A percentile compares a stretch with the other conserved stretches of the same genome.
Evolutionary conservation across 176 grass and related monocot genomes (phyloP).

Genomic region (Rhynchospora pubera): DNA sequence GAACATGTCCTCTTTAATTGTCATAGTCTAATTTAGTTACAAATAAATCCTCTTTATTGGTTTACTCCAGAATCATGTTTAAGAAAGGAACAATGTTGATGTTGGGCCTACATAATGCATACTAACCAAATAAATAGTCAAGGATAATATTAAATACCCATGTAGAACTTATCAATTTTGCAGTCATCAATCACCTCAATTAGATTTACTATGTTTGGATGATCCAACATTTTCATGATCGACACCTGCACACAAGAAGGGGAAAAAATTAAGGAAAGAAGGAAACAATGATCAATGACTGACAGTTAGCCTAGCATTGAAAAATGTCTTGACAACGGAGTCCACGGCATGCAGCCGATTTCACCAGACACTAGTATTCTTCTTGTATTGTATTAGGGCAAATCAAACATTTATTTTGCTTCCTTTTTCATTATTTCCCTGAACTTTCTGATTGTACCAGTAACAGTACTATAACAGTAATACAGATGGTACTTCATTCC

Average conservation of each 20-base stretch:
- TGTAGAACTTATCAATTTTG: constrained; percentile 72
- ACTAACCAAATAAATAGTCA: constrained; percentile 12
- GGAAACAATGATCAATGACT: not conserved
- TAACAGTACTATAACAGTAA: not conserved
- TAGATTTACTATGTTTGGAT: constrained; percentile 95
- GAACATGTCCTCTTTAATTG: not conserved
- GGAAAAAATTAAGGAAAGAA: not conserved
- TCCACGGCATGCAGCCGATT: not conserved
- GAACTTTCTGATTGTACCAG: not conserved
- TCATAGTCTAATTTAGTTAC: not conserved
- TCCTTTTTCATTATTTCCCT: not conserved
- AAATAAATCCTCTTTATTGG: too few species aligned
- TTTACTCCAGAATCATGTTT: not conserved
- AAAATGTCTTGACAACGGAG: not conserved
- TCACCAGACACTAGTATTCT: not conserved
- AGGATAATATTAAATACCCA: constrained; percentile 45
- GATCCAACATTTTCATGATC: constrained; percentile 92
- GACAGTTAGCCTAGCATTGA: not conserved
- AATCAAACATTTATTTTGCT: not conserved
- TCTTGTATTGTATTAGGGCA: not conserved
- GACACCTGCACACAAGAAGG: constrained; percentile 43
- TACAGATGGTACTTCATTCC: not conserved
- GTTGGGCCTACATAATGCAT: not conserved
- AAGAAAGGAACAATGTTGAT: not conserved
- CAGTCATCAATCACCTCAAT: constrained; percentile 90